Percentiles rank a stretch among this genome's conserved stretches.
phyloP scores from a whole-genome alignment of 192 early-diverging fungal species.

The Ambispora gerdemannii region DNA sequence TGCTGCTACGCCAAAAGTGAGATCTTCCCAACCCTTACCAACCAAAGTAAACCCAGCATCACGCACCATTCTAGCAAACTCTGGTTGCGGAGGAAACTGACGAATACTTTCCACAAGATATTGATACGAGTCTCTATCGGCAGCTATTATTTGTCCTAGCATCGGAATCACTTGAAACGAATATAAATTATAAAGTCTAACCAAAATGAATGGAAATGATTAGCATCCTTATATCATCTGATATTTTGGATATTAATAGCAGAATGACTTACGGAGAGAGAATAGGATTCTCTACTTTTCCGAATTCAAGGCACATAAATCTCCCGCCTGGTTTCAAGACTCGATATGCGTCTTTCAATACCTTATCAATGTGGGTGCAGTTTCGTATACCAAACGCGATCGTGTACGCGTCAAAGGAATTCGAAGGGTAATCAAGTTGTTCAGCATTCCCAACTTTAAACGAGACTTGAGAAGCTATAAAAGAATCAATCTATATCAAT shows the following conservation, averaged over 20 bases:
- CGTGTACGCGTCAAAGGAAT: conserved; percentile 87
- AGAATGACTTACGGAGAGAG: conserved; percentile 61
- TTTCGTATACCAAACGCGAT: conserved; percentile 99
- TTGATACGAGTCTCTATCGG: conserved; percentile 90
- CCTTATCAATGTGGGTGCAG: conserved; percentile 88
- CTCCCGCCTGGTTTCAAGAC: conserved; percentile 94
- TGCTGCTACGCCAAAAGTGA: conserved; percentile 97
- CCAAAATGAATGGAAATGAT: background rate
- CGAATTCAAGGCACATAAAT: conserved; percentile 95
- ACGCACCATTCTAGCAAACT: conserved; percentile 89
- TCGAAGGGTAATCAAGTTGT: conserved; percentile 69
- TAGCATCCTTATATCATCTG: conserved; percentile 1
- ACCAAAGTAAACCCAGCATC: conserved; percentile 86
- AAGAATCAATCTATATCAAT: background rate
- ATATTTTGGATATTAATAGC: background rate
- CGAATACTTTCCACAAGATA: conserved; percentile 97
- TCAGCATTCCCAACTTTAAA: conserved; percentile 92
- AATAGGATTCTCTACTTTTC: conserved; percentile 83
- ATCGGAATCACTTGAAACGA: conserved; percentile 92
- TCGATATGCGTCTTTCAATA: conserved; percentile 85
- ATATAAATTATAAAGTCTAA: conserved; percentile 83
- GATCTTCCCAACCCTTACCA: conserved; percentile 85
- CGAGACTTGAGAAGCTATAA: conserved; percentile 54
- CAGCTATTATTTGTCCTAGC: conserved; percentile 82
- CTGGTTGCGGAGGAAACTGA: conserved; percentile 84